These are phyloP conservation scores for Fonsecaea monophora DNA, from an alignment of 2,329 filamentous ascomycete genomes.

Conservation along the genomic window DNA sequence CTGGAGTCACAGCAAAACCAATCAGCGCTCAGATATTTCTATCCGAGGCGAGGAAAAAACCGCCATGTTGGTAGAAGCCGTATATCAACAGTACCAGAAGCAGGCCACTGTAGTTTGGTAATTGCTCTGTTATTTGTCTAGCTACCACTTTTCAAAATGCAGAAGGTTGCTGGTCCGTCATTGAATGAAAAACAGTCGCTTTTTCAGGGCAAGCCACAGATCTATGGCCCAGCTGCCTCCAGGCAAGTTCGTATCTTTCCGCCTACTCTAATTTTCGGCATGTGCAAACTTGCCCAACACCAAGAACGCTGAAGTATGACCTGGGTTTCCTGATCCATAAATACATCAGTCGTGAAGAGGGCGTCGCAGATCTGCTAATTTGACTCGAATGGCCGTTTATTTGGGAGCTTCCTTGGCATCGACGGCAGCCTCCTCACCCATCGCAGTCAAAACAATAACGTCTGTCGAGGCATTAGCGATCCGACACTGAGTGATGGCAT, in stretches of 20 bases:
- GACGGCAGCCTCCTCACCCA: conserved; percentile 92
- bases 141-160: conserved; percentile 36
- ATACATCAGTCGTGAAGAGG: conserved; percentile 30
- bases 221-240: conserved; percentile 32
- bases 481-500: not conserved
- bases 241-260: conserved; percentile 25
- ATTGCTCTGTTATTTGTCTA: conserved; percentile 35
- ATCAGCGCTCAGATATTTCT: conserved; percentile 15
- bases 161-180: conserved; percentile 29
- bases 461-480: conserved; percentile 59
- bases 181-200: conserved; percentile 26
- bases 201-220: conserved; percentile 31
- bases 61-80: not conserved
- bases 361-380: conserved; percentile 21
- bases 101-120: conserved; percentile 7
- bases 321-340: conserved; percentile 29
- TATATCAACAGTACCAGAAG: not conserved
- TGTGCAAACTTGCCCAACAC: conserved; percentile 25
- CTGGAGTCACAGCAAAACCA: not conserved
- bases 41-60: not conserved
- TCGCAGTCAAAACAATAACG: conserved; percentile 90
- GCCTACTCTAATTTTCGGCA: conserved; percentile 30
- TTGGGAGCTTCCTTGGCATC: conserved; percentile 90
- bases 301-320: conserved; percentile 26
- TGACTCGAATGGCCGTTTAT: conserved; percentile 29